Conservation (phyloP, 768 basidiomycete species). For the Lyophyllum semitale region DNA sequence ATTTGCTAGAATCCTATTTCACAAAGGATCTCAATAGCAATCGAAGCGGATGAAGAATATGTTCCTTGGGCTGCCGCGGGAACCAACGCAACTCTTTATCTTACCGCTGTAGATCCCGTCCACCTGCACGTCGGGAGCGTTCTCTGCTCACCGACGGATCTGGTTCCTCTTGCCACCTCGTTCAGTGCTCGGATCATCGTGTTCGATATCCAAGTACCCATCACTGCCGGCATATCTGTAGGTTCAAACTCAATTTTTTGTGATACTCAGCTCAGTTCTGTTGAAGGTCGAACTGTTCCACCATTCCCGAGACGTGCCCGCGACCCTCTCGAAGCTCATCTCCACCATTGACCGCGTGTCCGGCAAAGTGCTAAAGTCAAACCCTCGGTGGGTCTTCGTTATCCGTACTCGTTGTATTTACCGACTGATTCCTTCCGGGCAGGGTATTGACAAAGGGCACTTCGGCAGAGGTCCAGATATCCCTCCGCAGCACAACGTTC, state of each 20-base stretch:
- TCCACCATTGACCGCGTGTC: conserved; percentile 76
- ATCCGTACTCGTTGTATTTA: background rate
- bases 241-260: conserved; percentile 15
- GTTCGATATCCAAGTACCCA: conserved; percentile 90
- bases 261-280: background rate
- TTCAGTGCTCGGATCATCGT: conserved; percentile 91
- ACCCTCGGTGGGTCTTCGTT: conserved; percentile 66
- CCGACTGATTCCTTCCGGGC: background rate
- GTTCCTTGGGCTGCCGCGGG: conserved; percentile 91
- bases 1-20: background rate
- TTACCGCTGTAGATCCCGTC: conserved; percentile 83
- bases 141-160: conserved; percentile 72
- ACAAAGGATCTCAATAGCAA: conserved; percentile 50
- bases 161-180: conserved; percentile 72
- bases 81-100: conserved; percentile 81
- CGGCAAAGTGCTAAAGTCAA: conserved; percentile 71
- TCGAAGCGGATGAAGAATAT: conserved; percentile 78
- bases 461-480: conserved; percentile 86
- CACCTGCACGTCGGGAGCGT: conserved; percentile 88
- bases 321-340: conserved; percentile 80
- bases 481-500: conserved; percentile 58
- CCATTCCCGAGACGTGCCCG: conserved; percentile 91
- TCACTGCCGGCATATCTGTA: conserved; percentile 86
- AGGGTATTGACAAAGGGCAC: conserved; percentile 85
- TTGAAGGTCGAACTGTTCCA: conserved; percentile 89